A percentile compares a stretch with the other conserved stretches of the same genome.
phyloP scores from a whole-genome alignment of 1,284 basidiomycete genomes.

The Leccinum insigne region DNA sequence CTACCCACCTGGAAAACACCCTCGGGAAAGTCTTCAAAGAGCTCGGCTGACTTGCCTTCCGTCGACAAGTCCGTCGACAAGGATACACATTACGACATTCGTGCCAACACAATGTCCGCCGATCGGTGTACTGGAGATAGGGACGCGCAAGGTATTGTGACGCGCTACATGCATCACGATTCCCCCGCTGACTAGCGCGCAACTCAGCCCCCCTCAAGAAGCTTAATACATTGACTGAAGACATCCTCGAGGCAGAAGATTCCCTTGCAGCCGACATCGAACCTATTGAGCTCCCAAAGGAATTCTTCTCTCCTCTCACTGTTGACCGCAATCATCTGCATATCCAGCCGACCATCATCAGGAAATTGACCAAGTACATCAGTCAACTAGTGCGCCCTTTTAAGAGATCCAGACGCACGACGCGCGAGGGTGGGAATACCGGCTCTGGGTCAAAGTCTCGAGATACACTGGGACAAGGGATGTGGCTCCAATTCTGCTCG shows the following conservation, averaged over 20 bases:
- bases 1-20: conserved; percentile 48
- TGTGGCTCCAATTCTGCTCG: no score
- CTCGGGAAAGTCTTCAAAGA: conserved; percentile 31
- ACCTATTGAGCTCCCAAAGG: conserved; percentile 52
- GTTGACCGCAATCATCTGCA: conserved; percentile 58
- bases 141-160: conserved; percentile 63
- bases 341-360: conserved; percentile 58
- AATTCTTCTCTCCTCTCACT: conserved; percentile 69
- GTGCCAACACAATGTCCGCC: conserved; percentile 44
- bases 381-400: conserved; percentile 62
- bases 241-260: conserved; percentile 91
- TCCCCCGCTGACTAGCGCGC: conserved; percentile 6
- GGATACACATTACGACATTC: conserved; percentile 27
- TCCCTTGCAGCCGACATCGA: conserved; percentile 66
- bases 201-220: conserved; percentile 69
- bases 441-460: conserved; percentile 45
- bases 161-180: not conserved
- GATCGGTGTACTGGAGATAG: conserved; percentile 67
- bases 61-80: conserved; percentile 49
- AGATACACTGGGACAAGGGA: conserved; percentile 47
- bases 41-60: conserved; percentile 25
- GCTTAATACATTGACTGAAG: conserved; percentile 71
- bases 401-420: conserved; percentile 51
- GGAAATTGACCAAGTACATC: conserved; percentile 69
- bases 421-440: conserved; percentile 39